Evolutionary conservation across 2,329 filamentous ascomycete genomes (phyloP), one percentile per base, ranked within the genome.

Genomic region (Acrocalymma vagum): DNA sequence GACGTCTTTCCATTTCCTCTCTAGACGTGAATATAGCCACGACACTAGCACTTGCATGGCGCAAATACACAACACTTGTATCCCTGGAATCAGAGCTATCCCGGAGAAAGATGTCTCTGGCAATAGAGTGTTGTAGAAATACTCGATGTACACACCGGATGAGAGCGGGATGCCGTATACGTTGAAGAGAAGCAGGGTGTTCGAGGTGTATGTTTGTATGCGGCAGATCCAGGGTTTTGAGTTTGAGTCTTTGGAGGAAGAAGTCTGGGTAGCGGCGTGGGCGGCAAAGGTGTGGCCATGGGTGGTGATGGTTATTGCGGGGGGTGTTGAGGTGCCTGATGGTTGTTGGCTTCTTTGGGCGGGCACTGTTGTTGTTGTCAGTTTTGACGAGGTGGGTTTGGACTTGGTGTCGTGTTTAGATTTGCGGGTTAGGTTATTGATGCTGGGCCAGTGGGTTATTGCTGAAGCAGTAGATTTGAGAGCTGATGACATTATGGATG

Each of bases 161-260:
- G 57, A 61, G n/a, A 66, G 45, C 1, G 53, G 53, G 3, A 59
- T 45, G 11, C 62, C 60, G 29, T 50, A 44, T 23, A 53, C 39
- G 31, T 58, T 60, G 56, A 60, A 59, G 36, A 55, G 48, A 17
- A 63, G 24, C 1, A 65, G 42, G 20, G 54, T 49, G 13, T 62
- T 55, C n/a, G n/a, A n/a, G n/a, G 28, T 14, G 29, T 38, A 34
- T 9, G 35, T 25, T 4, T 17, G 27, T 25, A 16, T 41, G 15
- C 38, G 37, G 24, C 17, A 17, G 29, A 26, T 10, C 15, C 17
- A 35, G 24, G 34, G 34, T 15, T 33, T 36, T 33, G 18, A 23
- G 10, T 11, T 15, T 22, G 30, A 33, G 30, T 33, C 11, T 10
- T n/a, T 10, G 20, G 30, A n/a, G n/a, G n/a, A n/a, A n/a, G n/a